Percentiles rank a stretch among this genome's conserved stretches.
These are phyloP conservation scores for Pinus taeda DNA, from an alignment of 75 land plant species.

Conservation along the genomic window DNA sequence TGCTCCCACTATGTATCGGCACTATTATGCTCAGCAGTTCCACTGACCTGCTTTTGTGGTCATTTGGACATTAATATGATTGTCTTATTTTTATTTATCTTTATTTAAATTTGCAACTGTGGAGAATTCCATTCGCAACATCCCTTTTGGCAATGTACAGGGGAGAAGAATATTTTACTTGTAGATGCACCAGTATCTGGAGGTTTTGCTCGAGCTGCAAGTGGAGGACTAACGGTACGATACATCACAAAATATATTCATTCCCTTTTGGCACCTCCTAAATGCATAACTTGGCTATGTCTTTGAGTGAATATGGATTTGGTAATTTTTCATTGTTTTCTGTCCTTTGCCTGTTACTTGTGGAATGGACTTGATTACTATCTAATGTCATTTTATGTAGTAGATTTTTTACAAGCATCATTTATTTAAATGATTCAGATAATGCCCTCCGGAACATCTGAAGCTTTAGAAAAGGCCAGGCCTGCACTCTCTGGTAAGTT, in stretches of 20 bases:
- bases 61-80: too few species aligned
- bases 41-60: too few species aligned
- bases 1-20: too few species aligned
- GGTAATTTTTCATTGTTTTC: not conserved
- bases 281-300: not conserved
- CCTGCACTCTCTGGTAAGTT: conserved; percentile 63
- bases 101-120: too few species aligned
- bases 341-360: not conserved
- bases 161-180: conserved; percentile 17
- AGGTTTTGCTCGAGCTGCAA: conserved; percentile 41
- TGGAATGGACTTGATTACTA: conserved; percentile 3
- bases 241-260: not conserved
- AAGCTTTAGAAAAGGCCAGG: conserved; percentile 51
- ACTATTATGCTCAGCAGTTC: too few species aligned
- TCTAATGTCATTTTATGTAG: not conserved
- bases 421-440: conserved; percentile 30
- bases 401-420: not conserved
- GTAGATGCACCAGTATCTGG: conserved; percentile 58
- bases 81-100: too few species aligned
- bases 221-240: conserved; percentile 62
- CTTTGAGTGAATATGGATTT: not conserved
- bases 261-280: not conserved
- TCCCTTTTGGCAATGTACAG: conserved; percentile 12
- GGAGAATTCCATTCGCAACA: too few species aligned
- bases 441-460: conserved; percentile 55